Base-by-base conservation (phyloP, 495 filamentous ascomycete species). In the Tuber magnatum region DNA sequence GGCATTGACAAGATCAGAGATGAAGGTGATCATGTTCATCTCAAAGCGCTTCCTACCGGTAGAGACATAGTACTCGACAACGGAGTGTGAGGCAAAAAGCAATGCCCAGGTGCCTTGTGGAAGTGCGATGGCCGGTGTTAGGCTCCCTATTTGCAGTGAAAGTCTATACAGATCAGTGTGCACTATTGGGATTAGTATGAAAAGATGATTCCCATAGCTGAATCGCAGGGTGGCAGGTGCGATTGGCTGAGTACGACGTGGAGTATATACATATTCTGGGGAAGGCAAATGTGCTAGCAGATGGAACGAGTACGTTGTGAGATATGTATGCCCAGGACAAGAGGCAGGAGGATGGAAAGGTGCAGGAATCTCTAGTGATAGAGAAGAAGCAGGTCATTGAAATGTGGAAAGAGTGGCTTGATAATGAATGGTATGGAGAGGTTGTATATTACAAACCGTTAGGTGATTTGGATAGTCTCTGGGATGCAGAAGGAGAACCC, bases 91-190 rank as follows among this genome's bases (percentile, higher is more conserved):
- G 46, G 70, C 38, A 16, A 5, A 68, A 9, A n/a, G 43, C 74
- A 2, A 48, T 76, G 2, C n/a, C 74, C 10, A 22, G 46, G 32
- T 28, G 71, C 5, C 68, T 76, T 41, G 40, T 3, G 28, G 74
- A 56, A 38, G 74, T 65, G 1, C 22, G 73, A 1, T 71, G 46
- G 65, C 44, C 71, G n/a, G n/a, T n/a, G n/a, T n/a, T n/a, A n/a
- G n/a, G n/a, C n/a, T n/a, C n/a, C n/a, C n/a, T n/a, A n/a, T 75
- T 39, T 42, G 40, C 61, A 8, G 46, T 35, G 10, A 68, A 42
- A 20, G 35, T 75, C 3, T 75, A 75, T 38, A 75, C 73, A 9
- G 73, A 75, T 48, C 68, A 71, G 16, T 18, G 20, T 3, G 73
- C 68, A 4, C 32, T 75, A 39, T 9, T 75, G 22, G 40, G 65